A percentile compares a stretch with the other conserved stretches of the same genome.
Conservation (phyloP, 225 moss, liverwort and hornwort genomes). For the Physcomitrellopsis africana region DNA sequence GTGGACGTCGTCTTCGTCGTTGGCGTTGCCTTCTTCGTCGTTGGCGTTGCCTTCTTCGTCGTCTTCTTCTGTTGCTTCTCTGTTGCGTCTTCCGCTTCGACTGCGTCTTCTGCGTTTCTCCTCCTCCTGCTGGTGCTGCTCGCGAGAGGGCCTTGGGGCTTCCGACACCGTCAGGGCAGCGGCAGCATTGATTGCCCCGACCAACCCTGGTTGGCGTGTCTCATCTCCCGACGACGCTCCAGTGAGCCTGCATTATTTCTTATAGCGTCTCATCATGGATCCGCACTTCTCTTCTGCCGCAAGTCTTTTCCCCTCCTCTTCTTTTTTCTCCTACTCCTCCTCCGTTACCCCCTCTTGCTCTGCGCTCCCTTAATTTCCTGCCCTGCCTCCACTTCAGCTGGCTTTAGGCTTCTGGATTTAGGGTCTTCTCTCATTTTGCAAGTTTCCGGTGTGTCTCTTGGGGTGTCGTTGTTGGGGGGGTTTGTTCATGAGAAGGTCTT, state of each 20-base stretch:
- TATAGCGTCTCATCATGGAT: slow-evolving; percentile 28
- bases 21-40: too few species aligned
- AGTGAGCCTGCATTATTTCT: background rate
- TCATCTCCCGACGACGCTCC: slow-evolving; percentile 16
- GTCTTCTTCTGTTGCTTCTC: too few species aligned
- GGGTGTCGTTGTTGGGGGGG: background rate
- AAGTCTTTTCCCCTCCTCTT: background rate
- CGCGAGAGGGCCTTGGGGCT: background rate
- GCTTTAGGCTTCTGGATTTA: slow-evolving; percentile 11
- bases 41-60: too few species aligned
- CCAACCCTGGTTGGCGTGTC: slow-evolving; percentile 24
- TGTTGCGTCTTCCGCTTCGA: too few species aligned
- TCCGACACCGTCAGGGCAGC: slow-evolving; percentile 30
- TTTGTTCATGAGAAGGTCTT: background rate
- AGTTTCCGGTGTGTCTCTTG: too few species aligned
- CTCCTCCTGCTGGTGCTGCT: too few species aligned
- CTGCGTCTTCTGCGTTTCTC: too few species aligned
- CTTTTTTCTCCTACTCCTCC: background rate
- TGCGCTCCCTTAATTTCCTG: too few species aligned
- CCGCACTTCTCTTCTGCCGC: slow-evolving; percentile 1
- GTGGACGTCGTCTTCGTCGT: too few species aligned
- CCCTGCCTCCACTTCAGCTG: too few species aligned
- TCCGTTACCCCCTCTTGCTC: background rate
- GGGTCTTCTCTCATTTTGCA: slow-evolving; percentile 11
- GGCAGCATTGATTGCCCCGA: slow-evolving; percentile 46